A percentile compares a stretch with the other conserved stretches of the same genome.
These are phyloP conservation scores for Gymnopus androsaceus DNA, from an alignment of 1,284 basidiomycete species.

Conservation along the genomic window DNA sequence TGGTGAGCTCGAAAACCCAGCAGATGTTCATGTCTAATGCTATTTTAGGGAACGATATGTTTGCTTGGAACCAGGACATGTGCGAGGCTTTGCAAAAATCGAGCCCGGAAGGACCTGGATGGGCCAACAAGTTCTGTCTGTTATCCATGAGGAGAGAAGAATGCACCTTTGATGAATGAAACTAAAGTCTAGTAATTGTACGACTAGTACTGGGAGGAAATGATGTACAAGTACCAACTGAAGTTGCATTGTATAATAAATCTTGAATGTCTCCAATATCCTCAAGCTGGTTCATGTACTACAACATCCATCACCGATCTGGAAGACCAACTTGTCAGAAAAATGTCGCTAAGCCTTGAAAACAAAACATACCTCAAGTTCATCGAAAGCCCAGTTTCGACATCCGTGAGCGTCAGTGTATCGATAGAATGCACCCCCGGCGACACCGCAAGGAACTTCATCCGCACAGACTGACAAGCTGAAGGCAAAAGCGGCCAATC, in stretches of 20 bases:
- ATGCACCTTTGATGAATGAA: slow-evolving; percentile 15
- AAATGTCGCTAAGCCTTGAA: neutral
- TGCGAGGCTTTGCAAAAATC: slow-evolving; percentile 64
- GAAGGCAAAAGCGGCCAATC: slow-evolving; percentile 80
- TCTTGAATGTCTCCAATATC: neutral
- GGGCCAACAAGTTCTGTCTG: slow-evolving; percentile 68
- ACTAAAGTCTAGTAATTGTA: too few species aligned
- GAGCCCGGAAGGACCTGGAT: slow-evolving; percentile 69
- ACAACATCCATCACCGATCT: slow-evolving; percentile 19
- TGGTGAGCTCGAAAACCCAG: slow-evolving; percentile 56
- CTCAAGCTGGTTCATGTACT: slow-evolving; percentile 13
- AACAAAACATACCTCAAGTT: slow-evolving; percentile 61
- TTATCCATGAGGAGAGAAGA: slow-evolving; percentile 30
- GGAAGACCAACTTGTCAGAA: neutral
- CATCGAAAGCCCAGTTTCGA: slow-evolving; percentile 71
- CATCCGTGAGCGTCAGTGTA: slow-evolving; percentile 70
- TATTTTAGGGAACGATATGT: slow-evolving; percentile 71
- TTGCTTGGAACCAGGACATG: slow-evolving; percentile 86
- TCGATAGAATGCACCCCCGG: slow-evolving; percentile 82
- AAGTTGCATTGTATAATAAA: neutral
- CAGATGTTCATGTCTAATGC: slow-evolving; percentile 13
- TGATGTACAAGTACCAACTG: neutral
- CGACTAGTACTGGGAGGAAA: too few species aligned
- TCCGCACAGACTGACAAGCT: slow-evolving; percentile 83
- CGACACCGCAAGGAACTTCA: slow-evolving; percentile 80